Conservation (phyloP, 108 stramenopile species). For the Nitzschia sp. region DNA sequence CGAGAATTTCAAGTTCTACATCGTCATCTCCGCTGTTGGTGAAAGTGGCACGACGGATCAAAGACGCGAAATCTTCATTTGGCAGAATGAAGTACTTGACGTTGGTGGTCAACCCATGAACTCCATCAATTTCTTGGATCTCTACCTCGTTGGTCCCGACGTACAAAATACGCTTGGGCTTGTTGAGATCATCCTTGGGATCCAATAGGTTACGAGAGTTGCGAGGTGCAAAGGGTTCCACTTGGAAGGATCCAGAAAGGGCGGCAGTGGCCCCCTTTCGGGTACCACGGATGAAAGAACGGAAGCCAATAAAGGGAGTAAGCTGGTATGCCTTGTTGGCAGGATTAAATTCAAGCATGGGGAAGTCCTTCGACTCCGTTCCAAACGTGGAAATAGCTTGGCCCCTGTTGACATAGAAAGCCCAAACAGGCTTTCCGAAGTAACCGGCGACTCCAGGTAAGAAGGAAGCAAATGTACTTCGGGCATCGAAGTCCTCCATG, state of each 20-base stretch:
- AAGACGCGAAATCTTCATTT: conserved; percentile 84
- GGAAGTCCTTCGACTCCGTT: conserved; percentile 83
- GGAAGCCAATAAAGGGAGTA: conserved; percentile 90
- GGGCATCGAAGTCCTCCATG: conserved; percentile 83
- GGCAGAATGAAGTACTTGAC: conserved; percentile 89
- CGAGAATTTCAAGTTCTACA: conserved; percentile 76
- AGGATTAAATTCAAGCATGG: conserved; percentile 89
- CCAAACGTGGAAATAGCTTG: conserved; percentile 92
- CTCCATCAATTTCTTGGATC: conserved; percentile 80
- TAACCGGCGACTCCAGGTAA: conserved; percentile 88
- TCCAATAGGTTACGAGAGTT: conserved; percentile 59
- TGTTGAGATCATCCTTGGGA: conserved; percentile 45
- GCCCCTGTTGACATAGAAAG: conserved; percentile 96
- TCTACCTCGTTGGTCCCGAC: conserved; percentile 94
- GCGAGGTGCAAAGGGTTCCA: conserved; percentile 74
- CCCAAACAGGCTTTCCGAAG: conserved; percentile 90
- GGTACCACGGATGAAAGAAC: conserved; percentile 87
- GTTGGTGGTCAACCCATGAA: conserved; percentile 68
- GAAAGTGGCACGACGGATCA: conserved; percentile 86
- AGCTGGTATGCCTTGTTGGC: conserved; percentile 96
- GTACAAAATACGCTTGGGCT: conserved; percentile 86
- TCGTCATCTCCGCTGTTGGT: conserved; percentile 71
- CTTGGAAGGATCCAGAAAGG: conserved; percentile 48
- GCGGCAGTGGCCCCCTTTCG: conserved; percentile 31
- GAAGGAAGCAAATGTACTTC: conserved; percentile 82